These are phyloP conservation scores for Dioszegia aurantiaca DNA, from an alignment of 768 basidiomycete genomes.

Conservation along the genomic window DNA sequence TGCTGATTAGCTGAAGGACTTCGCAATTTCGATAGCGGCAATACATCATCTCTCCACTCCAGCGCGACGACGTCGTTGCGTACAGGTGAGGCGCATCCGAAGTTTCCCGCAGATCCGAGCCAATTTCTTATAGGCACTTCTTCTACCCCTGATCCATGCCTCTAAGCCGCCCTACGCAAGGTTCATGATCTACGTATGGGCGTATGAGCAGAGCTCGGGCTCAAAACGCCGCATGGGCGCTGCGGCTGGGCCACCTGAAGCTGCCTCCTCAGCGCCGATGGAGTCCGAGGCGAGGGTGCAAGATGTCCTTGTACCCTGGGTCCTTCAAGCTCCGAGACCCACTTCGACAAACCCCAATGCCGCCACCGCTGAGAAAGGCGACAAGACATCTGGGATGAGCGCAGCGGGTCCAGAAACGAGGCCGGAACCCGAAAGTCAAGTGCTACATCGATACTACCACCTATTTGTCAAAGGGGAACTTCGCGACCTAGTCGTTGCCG, in stretches of 20 bases:
- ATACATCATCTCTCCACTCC: conserved; percentile 90
- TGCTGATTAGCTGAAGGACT: conserved; percentile 62
- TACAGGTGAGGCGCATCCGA: conserved; percentile 61
- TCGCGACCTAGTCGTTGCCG: conserved; percentile 60
- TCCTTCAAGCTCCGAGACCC: conserved; percentile 25
- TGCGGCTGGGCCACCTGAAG: conserved; percentile 14
- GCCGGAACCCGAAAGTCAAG: conserved; percentile 42
- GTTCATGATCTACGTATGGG: conserved; percentile 93
- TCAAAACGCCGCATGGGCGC: conserved; percentile 69
- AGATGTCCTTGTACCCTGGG: conserved; percentile 52
- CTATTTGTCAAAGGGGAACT: conserved; percentile 87
- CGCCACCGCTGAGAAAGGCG: too few species aligned
- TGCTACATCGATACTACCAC: conserved; percentile 91
- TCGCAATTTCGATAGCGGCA: conserved; percentile 94
- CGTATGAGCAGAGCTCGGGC: conserved; percentile 81
- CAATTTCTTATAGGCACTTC: conserved; percentile 30
- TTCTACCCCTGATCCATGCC: conserved; percentile 30
- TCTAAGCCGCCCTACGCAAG: conserved; percentile 55
- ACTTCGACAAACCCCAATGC: neutral
- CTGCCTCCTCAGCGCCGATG: conserved; percentile 11
- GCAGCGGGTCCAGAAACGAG: too few species aligned
- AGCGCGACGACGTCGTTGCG: conserved; percentile 66
- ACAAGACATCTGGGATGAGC: too few species aligned
- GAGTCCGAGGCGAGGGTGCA: conserved; percentile 28
- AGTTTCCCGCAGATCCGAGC: too few species aligned